phyloP scores from a whole-genome alignment of 495 filamentous ascomycete genomes.

The Penicillium odoratum region DNA sequence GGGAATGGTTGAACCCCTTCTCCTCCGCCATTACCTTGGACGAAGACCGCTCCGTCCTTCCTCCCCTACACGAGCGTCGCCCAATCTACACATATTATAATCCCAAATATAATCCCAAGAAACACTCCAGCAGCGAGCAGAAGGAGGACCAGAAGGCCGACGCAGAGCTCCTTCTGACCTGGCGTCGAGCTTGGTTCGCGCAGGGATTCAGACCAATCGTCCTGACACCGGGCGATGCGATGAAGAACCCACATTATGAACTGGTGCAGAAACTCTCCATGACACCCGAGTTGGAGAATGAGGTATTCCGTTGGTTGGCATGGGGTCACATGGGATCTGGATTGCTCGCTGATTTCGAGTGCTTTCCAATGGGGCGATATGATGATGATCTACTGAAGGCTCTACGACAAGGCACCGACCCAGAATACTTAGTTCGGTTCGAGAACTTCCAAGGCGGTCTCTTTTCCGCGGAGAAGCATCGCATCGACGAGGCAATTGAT shows the following conservation, averaged over 20 bases:
- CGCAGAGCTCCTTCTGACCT: constrained; percentile 75
- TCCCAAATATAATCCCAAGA: constrained; percentile 42
- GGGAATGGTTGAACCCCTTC: constrained; percentile 88
- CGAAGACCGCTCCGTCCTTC: constrained; percentile 83
- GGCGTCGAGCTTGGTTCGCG: constrained; percentile 93
- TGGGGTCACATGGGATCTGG: constrained; percentile 94
- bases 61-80: constrained; percentile 68
- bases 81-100: constrained; percentile 96
- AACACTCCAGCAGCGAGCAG: constrained; percentile 51
- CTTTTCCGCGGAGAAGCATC: constrained; percentile 67
- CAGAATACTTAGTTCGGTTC: constrained; percentile 66
- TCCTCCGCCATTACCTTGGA: constrained; percentile 83
- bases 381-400: constrained; percentile 70
- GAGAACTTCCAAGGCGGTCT: constrained; percentile 70
- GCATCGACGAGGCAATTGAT: constrained; percentile 67
- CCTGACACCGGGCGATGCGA: constrained; percentile 76
- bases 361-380: constrained; percentile 81
- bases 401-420: constrained; percentile 72
- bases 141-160: constrained; percentile 65
- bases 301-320: constrained; percentile 83
- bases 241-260: constrained; percentile 79
- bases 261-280: constrained; percentile 55
- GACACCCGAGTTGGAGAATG: constrained; percentile 59
- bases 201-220: constrained; percentile 87
- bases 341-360: constrained; percentile 72